Evolutionary conservation across 495 filamentous ascomycete genomes (phyloP).

Genomic region (Hypoxylon cercidicola): DNA sequence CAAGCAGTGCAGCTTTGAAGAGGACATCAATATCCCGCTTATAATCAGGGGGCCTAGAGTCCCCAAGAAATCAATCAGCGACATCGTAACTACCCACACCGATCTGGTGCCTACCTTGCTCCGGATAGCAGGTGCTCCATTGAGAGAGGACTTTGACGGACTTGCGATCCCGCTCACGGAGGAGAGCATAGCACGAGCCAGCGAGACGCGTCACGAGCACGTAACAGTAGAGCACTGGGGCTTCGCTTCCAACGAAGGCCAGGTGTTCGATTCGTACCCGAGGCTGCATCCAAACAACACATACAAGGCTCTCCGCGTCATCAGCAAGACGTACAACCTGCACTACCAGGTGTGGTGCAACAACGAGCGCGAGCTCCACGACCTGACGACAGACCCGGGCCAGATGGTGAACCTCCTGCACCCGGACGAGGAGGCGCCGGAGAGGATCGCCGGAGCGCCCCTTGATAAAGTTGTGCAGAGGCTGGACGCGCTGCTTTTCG

Average conservation of each 20-base stretch:
- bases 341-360: slow-evolving; percentile 76
- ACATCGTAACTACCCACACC: slow-evolving; percentile 73
- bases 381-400: slow-evolving; percentile 69
- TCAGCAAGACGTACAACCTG: slow-evolving; percentile 64
- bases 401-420: slow-evolving; percentile 69
- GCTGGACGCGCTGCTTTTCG: slow-evolving; percentile 69
- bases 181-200: slow-evolving; percentile 44
- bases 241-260: slow-evolving; percentile 60
- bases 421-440: slow-evolving; percentile 23
- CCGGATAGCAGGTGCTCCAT: slow-evolving; percentile 59
- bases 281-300: slow-evolving; percentile 62
- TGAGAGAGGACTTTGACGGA: slow-evolving; percentile 68
- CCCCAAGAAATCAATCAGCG: slow-evolving; percentile 52
- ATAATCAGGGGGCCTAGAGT: slow-evolving; percentile 70
- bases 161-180: slow-evolving; percentile 62
- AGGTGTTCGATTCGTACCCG: slow-evolving; percentile 45
- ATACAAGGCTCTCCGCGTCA: slow-evolving; percentile 70
- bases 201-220: slow-evolving; percentile 64
- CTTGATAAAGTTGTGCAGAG: slow-evolving; percentile 59
- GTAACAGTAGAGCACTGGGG: slow-evolving; percentile 76
- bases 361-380: slow-evolving; percentile 72
- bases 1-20: slow-evolving; percentile 76
- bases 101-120: slow-evolving; percentile 76
- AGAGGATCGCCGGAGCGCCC: slow-evolving; percentile 56
- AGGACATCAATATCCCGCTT: slow-evolving; percentile 78